Percentiles rank a stretch among this genome's conserved stretches.
These are phyloP conservation scores for Cordyceps fumosorosea DNA, from an alignment of 2,329 filamentous ascomycete genomes.

Conservation along the genomic window DNA sequence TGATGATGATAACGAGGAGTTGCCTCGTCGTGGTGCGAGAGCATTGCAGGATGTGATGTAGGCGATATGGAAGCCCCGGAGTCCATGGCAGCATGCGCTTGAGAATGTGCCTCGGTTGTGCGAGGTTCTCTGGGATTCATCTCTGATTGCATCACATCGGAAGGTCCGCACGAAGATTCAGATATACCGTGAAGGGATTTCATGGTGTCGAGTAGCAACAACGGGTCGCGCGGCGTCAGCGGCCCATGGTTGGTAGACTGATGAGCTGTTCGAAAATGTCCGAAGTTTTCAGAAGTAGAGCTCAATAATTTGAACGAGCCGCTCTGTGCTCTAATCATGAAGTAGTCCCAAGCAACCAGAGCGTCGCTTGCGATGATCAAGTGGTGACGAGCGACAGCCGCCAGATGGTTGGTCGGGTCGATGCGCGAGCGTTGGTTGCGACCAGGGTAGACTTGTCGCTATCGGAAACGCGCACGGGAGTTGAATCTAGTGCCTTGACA, in stretches of 20 bases:
- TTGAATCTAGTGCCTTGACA: background rate
- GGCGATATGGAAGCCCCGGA: slow-evolving; percentile 9
- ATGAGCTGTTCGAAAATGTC: background rate
- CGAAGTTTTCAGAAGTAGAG: background rate
- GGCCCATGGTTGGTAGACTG: slow-evolving; percentile 11
- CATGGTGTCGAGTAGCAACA: slow-evolving; percentile 11
- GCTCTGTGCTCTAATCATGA: background rate
- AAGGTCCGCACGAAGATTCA: background rate
- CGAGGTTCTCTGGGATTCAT: slow-evolving; percentile 6
- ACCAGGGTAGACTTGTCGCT: background rate
- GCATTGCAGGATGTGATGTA: slow-evolving; percentile 10
- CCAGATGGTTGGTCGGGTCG: background rate
- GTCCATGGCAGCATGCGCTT: slow-evolving; percentile 1
- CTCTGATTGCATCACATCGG: background rate
- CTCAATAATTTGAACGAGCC: background rate
- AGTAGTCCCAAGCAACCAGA: background rate
- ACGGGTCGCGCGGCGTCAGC: slow-evolving; percentile 7
- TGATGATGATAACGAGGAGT: slow-evolving; percentile 7
- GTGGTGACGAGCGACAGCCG: background rate
- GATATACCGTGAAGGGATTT: slow-evolving; percentile 7
- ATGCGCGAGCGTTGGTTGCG: background rate
- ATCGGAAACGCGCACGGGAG: background rate
- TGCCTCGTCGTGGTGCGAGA: slow-evolving; percentile 8
- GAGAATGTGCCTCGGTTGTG: background rate
- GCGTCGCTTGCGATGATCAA: background rate